phyloP scores from a whole-genome alignment of 129 eudicot species.

The Centrapalus pauciflorus region DNA sequence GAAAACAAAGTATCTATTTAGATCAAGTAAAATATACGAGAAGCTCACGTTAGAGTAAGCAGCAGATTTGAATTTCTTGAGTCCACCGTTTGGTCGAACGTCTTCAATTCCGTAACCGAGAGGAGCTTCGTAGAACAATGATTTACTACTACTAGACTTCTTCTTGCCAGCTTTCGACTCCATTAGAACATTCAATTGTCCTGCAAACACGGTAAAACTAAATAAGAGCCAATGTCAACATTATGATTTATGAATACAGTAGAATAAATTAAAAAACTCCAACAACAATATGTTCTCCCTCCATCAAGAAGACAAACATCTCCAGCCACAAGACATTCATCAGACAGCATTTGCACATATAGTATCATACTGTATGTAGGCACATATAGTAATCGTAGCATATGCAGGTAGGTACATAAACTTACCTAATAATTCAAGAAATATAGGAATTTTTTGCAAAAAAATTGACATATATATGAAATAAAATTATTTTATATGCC shows the following conservation, averaged over 20 bases:
- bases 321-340: not conserved
- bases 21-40: not conserved
- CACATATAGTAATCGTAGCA: no score
- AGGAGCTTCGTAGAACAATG: slow-evolving; percentile 61
- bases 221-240: slow-evolving; percentile 2
- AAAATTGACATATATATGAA: no score
- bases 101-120: slow-evolving; percentile 69
- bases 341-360: not conserved
- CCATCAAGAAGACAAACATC: not conserved
- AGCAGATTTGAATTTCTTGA: slow-evolving; percentile 74
- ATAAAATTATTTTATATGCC: no score
- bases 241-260: not conserved
- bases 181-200: slow-evolving; percentile 55
- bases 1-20: not conserved
- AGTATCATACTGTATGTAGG: no score
- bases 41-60: slow-evolving; percentile 69
- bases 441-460: no score
- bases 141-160: slow-evolving; percentile 58
- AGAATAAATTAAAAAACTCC: not conserved
- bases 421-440: no score
- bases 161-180: slow-evolving; percentile 50
- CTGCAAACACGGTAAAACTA: not conserved
- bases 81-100: slow-evolving; percentile 76
- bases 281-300: not conserved
- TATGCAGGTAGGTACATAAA: no score